Percentiles rank a stretch among this genome's conserved stretches.
Conservation (phyloP, 2,329 filamentous ascomycete species). For the Amesomyces nigricolor region DNA sequence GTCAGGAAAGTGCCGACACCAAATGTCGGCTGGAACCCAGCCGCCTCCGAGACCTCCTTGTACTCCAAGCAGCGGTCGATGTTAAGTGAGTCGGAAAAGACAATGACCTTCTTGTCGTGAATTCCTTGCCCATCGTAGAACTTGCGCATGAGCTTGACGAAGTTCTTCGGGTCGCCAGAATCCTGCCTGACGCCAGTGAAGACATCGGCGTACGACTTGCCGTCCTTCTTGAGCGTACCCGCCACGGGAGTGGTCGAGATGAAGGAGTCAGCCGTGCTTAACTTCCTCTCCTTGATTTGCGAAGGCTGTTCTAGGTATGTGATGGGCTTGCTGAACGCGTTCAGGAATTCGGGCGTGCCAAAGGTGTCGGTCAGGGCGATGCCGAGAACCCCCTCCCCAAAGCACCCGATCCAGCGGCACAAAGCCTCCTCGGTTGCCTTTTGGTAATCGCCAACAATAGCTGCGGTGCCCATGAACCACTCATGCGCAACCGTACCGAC, state of each 20-base stretch:
- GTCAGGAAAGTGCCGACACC: slow-evolving; percentile 94
- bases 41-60: slow-evolving; percentile 72
- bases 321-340: slow-evolving; percentile 68
- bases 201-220: slow-evolving; percentile 68
- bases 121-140: slow-evolving; percentile 77
- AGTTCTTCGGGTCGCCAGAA: slow-evolving; percentile 77
- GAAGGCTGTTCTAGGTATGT: slow-evolving; percentile 39
- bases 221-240: slow-evolving; percentile 35
- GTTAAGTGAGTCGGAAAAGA: slow-evolving; percentile 93
- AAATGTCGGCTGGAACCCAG: slow-evolving; percentile 80
- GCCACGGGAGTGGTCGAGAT: slow-evolving; percentile 36
- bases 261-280: slow-evolving; percentile 29
- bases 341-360: slow-evolving; percentile 82
- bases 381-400: slow-evolving; percentile 74
- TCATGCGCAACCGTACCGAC: slow-evolving; percentile 91
- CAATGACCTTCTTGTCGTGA: slow-evolving; percentile 75
- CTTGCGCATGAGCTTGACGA: slow-evolving; percentile 69
- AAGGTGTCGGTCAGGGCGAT: slow-evolving; percentile 97
- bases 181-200: slow-evolving; percentile 86
- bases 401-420: slow-evolving; percentile 84
- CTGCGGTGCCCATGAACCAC: slow-evolving; percentile 99
- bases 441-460: slow-evolving; percentile 80
- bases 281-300: slow-evolving; percentile 28
- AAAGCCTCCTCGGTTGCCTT: slow-evolving; percentile 79
- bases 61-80: slow-evolving; percentile 89